Evolutionary conservation across 108 stramenopile genomes (phyloP).

Genomic region (Heterococcus sp.): DNA sequence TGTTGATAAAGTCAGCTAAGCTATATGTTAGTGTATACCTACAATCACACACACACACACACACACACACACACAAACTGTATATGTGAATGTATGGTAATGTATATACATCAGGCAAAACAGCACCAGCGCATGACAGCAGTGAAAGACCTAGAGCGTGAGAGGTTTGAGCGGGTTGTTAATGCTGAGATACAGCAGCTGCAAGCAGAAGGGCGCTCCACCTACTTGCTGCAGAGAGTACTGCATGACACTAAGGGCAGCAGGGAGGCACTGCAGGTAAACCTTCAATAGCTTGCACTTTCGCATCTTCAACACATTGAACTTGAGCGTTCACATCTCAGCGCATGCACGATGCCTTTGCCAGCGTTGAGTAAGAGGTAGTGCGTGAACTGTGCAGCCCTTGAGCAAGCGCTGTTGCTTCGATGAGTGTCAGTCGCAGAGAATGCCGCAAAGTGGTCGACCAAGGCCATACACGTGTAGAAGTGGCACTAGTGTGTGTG

Average conservation of each 20-base stretch:
- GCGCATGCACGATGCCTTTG: too few species aligned
- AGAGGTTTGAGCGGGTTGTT: neutral
- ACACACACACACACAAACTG: neutral
- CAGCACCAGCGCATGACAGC: neutral
- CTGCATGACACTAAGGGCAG: neutral
- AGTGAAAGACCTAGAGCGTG: neutral
- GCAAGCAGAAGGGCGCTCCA: neutral
- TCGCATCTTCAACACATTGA: too few species aligned
- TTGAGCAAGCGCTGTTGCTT: too few species aligned
- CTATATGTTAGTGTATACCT: neutral
- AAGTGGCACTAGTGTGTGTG: too few species aligned
- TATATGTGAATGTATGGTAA: neutral
- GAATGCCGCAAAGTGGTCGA: too few species aligned
- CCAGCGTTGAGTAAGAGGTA: too few species aligned
- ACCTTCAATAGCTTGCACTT: too few species aligned
- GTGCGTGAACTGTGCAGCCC: too few species aligned
- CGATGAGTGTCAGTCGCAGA: too few species aligned
- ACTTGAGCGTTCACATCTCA: too few species aligned
- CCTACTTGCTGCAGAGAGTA: neutral
- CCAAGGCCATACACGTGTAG: too few species aligned
- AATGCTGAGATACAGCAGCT: neutral
- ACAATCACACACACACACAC: neutral
- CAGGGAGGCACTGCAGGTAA: too few species aligned
- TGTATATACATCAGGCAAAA: neutral
- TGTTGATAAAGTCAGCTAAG: neutral